Base-by-base conservation (phyloP, 345 rosid species). In the Moricandia moricandioides region DNA sequence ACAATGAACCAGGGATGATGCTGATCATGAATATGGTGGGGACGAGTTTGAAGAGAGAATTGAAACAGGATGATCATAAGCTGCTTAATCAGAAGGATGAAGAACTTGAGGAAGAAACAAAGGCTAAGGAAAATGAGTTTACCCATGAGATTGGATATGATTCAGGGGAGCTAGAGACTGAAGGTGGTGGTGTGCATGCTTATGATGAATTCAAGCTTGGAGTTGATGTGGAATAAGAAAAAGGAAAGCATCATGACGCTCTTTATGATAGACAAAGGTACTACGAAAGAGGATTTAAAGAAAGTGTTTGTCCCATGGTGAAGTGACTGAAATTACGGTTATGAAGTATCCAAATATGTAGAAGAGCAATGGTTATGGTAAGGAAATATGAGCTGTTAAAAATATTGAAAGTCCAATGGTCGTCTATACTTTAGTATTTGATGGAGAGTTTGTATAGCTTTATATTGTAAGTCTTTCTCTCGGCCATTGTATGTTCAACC, bases 41-140 rank as follows among this genome's bases (percentile, higher is more conserved):
- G 83, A 78, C 66, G 92, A 89, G 55, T 86, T 85, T 80, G 96
- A 95, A 82, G 97, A 89, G 87, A 79, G 97, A 87, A 75, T 65
- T 82, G 72, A 93, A 83, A 57, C 88, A 82, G 65, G 94, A 80
- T 56, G 83, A 67, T 63, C 86, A 84, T 75, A 92, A 80, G 73
- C 83, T 83, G 76, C 81, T 62, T 54, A 85, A 82, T 73, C 88
- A 85, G 72, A 85, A 54, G 35, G 91, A 88, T 57, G 92, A 88
- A 34, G 91, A 85, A 54, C 69, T 47, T 8, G 93, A 85, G 78
- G 96, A 87, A 79, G 90, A 83, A 78, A 78, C 72, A 33, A 82
- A 79, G 49, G 85, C 16, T 12, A 93, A 87, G 69, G 89, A 83
- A 39, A 89, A 90, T 71, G 91, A 84, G 71, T 55, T 83, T 65